These are phyloP conservation scores for Anthracocystis setariae DNA, from an alignment of 1,284 basidiomycete genomes.

Conservation along the genomic window DNA sequence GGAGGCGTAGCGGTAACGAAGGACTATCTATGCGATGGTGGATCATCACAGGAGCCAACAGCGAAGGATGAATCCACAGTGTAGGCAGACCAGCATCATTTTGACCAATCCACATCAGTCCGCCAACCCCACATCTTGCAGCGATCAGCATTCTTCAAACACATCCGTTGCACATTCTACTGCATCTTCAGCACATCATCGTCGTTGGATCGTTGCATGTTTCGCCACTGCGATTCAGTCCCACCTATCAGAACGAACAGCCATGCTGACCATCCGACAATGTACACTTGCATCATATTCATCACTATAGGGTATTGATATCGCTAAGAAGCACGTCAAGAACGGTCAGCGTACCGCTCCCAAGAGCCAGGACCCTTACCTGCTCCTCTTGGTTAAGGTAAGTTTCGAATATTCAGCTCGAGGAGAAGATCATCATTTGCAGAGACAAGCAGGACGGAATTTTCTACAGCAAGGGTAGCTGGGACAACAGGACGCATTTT, in stretches of 20 bases:
- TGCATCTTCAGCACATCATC: not conserved
- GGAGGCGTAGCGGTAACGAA: no score
- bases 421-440: conserved; percentile 3
- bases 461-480: no score
- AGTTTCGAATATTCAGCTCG: conserved; percentile 40
- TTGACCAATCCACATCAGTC: no score
- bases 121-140: no score
- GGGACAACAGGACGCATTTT: not conserved
- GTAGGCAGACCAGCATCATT: no score
- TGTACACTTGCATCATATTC: conserved; percentile 11
- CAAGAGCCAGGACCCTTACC: conserved; percentile 98
- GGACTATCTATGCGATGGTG: no score
- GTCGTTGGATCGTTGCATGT: conserved; percentile 14
- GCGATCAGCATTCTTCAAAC: not conserved
- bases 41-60: no score
- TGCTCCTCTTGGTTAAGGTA: conserved; percentile 97
- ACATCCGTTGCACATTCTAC: not conserved
- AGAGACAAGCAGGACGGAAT: not conserved
- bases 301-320: conserved; percentile 98
- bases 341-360: conserved; percentile 94
- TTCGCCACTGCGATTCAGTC: not conserved
- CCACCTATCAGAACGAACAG: not conserved
- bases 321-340: conserved; percentile 97
- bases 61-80: no score
- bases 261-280: conserved; percentile 19